phyloP scores from a whole-genome alignment of 2,329 filamentous ascomycete genomes.

The Claviceps paspali region DNA sequence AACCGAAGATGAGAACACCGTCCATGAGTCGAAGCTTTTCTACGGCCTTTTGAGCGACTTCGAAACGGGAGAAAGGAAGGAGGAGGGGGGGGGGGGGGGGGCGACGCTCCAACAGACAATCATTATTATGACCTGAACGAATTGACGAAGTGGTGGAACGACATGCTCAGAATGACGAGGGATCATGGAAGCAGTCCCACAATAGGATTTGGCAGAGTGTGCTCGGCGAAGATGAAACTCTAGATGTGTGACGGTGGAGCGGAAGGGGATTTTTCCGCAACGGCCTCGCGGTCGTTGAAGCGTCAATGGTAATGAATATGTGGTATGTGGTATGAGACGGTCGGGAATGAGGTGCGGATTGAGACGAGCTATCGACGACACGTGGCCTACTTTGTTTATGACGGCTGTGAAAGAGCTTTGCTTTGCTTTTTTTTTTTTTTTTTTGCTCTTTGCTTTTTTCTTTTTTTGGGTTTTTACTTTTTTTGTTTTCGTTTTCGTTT shows the following conservation, averaged over 20 bases:
- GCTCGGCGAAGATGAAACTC: background rate
- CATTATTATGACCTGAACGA: constrained; percentile 11
- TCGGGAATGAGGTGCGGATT: background rate
- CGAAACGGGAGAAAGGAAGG: background rate
- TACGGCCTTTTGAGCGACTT: constrained; percentile 15
- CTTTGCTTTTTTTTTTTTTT: constrained; percentile 4
- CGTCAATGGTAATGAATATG: constrained; percentile 15
- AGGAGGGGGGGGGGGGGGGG: background rate
- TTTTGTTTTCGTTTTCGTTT: no score
- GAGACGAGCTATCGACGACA: background rate
- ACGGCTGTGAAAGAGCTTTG: background rate
- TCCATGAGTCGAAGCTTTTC: constrained; percentile 17
- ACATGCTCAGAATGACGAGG: background rate
- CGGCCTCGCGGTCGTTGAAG: constrained; percentile 15
- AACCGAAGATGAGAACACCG: constrained; percentile 14
- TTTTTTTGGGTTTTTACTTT: background rate
- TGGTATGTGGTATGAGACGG: background rate
- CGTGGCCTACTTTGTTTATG: no score
- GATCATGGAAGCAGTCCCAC: background rate
- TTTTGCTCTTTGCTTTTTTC: background rate
- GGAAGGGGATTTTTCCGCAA: constrained; percentile 5
- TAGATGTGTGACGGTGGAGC: constrained; percentile 1
- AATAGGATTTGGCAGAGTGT: no score
- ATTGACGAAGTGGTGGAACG: constrained; percentile 4
- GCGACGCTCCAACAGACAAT: background rate